These are phyloP conservation scores for Trichoderma breve DNA, from an alignment of 2,329 filamentous ascomycete species.

Conservation along the genomic window DNA sequence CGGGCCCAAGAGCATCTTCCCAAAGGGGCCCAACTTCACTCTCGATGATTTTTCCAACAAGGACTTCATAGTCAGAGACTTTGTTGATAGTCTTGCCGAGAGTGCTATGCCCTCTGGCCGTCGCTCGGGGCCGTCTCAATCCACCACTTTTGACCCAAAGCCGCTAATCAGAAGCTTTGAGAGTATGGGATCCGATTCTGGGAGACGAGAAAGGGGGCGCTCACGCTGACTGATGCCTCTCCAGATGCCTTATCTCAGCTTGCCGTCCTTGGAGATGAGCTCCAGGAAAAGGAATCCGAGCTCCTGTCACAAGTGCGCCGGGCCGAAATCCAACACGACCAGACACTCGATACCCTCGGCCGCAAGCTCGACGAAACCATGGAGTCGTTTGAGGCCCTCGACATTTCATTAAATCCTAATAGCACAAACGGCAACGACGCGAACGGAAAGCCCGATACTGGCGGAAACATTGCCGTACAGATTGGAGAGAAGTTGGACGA, in stretches of 20 bases:
- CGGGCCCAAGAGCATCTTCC: slow-evolving; percentile 66
- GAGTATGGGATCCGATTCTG: slow-evolving; percentile 42
- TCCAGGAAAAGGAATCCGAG: slow-evolving; percentile 88
- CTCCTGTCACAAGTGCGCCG: slow-evolving; percentile 84
- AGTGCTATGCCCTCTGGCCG: slow-evolving; percentile 75
- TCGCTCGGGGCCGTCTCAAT: slow-evolving; percentile 64
- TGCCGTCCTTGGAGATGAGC: slow-evolving; percentile 71
- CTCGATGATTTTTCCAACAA: slow-evolving; percentile 84
- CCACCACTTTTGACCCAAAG: slow-evolving; percentile 82
- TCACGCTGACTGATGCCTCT: not conserved
- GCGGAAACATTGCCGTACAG: slow-evolving; percentile 87
- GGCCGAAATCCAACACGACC: slow-evolving; percentile 87
- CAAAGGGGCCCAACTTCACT: slow-evolving; percentile 77
- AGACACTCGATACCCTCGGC: slow-evolving; percentile 83
- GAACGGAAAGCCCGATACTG: slow-evolving; percentile 48
- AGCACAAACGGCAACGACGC: slow-evolving; percentile 37
- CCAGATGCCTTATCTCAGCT: slow-evolving; percentile 65
- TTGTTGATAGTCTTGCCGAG: slow-evolving; percentile 89
- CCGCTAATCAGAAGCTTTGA: slow-evolving; percentile 96
- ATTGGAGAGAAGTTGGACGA: slow-evolving; percentile 94
- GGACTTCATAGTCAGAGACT: slow-evolving; percentile 98
- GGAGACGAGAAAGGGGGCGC: not conserved
- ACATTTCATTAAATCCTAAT: slow-evolving; percentile 72
- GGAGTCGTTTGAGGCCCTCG: slow-evolving; percentile 84
- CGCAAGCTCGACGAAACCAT: slow-evolving; percentile 90